A percentile compares a stretch with the other conserved stretches of the same genome.
Evolutionary conservation across 129 eudicot species (phyloP).

Genomic region (Ambrosia artemisiifolia): DNA sequence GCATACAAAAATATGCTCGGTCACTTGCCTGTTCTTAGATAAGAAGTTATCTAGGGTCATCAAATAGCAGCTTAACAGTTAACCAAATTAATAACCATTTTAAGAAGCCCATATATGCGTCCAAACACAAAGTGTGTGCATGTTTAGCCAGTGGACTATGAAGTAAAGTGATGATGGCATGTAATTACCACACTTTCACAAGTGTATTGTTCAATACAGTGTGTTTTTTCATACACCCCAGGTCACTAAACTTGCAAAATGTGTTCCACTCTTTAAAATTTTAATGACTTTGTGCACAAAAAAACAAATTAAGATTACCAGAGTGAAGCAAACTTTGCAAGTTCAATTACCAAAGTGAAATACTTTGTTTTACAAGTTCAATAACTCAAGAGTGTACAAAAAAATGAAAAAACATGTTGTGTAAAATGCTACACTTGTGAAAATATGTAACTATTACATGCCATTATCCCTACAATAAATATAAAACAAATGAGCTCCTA

Average conservation of each 20-base stretch:
- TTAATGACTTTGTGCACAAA: neutral
- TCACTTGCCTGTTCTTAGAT: constrained; percentile 15
- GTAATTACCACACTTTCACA: neutral
- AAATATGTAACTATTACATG: neutral
- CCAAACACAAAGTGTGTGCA: constrained; percentile 10
- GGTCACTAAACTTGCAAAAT: neutral
- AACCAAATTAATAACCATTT: neutral
- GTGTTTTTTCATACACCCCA: neutral
- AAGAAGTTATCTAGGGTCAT: neutral
- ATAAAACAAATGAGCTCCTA: constrained; percentile 2
- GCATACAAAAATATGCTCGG: constrained; percentile 21
- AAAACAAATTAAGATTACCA: neutral
- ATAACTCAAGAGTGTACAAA: neutral
- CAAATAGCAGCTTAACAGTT: constrained; percentile 1
- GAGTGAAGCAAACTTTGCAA: neutral
- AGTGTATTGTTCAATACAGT: neutral
- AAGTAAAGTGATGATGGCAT: constrained; percentile 1
- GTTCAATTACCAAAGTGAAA: neutral
- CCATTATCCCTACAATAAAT: neutral
- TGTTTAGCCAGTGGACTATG: constrained; percentile 3
- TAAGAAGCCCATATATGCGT: neutral
- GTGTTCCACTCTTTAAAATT: neutral
- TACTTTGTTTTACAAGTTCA: neutral
- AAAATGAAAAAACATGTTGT: neutral
- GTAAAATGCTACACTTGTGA: neutral